Conservation (phyloP, 129 eudicot genomes). For the Centrapalus pauciflorus region DNA sequence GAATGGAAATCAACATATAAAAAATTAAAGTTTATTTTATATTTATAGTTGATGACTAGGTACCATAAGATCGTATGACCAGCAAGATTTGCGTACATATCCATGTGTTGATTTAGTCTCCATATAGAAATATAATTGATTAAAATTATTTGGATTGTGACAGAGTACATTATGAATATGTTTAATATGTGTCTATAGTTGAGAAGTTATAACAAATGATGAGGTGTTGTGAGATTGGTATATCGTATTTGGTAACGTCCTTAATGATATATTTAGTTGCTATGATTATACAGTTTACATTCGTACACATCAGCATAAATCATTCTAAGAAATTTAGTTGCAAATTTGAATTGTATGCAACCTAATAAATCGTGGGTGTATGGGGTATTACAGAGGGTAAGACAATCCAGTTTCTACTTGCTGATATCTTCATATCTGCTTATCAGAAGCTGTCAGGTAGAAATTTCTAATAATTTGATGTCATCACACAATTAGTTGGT, state of each 20-base stretch:
- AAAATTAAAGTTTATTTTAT: background rate
- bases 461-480: background rate
- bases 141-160: background rate
- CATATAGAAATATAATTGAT: background rate
- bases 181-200: background rate
- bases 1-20: background rate
- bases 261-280: background rate
- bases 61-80: background rate
- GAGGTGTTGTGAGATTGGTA: constrained; percentile 1
- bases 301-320: background rate
- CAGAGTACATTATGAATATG: background rate
- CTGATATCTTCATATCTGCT: background rate
- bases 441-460: background rate
- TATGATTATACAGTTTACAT: background rate
- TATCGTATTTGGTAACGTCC: background rate
- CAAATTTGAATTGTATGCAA: background rate
- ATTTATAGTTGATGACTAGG: background rate
- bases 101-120: background rate
- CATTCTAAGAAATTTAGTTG: background rate
- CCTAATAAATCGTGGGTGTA: background rate
- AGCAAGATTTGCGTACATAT: background rate
- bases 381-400: background rate
- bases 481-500: background rate
- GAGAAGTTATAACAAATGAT: background rate
- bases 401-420: background rate